phyloP scores from a whole-genome alignment of 371 early-diverging fungal species.

The Umbelopsis sp. region DNA sequence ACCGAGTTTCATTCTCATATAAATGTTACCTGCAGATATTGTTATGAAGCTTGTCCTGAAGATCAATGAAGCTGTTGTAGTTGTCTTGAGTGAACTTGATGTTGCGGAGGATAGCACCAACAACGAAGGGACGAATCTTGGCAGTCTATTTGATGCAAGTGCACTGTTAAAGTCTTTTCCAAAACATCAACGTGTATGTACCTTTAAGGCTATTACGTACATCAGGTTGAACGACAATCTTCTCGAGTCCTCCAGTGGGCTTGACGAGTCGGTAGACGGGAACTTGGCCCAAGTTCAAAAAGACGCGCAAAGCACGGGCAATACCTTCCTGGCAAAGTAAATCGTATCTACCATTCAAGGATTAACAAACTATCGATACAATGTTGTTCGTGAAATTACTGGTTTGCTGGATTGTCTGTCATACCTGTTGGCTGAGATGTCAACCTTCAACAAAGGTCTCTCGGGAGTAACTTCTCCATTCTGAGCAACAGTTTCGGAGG shows the following conservation, averaged over 20 bases:
- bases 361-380: neutral
- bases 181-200: neutral
- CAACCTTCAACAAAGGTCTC: conserved; percentile 92
- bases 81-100: conserved; percentile 82
- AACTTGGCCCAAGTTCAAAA: conserved; percentile 68
- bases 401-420: neutral
- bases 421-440: conserved; percentile 99
- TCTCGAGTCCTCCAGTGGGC: conserved; percentile 67
- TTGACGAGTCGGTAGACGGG: conserved; percentile 66
- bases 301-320: conserved; percentile 84
- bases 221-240: conserved; percentile 74
- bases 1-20: neutral
- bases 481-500: conserved; percentile 68
- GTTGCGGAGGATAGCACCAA: conserved; percentile 94
- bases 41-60: conserved; percentile 99
- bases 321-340: conserved; percentile 96
- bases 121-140: conserved; percentile 87
- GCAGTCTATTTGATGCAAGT: conserved; percentile 53
- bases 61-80: conserved; percentile 97
- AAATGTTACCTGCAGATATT: conserved; percentile 86
- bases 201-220: conserved; percentile 32
- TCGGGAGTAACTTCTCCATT: conserved; percentile 73
- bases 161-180: neutral
- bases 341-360: conserved; percentile 75
- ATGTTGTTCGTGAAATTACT: neutral